Evolutionary conservation across 2,329 filamentous ascomycete genomes (phyloP), one percentile per base, ranked within the genome.

Genomic region (Clarireedia hainanense): DNA sequence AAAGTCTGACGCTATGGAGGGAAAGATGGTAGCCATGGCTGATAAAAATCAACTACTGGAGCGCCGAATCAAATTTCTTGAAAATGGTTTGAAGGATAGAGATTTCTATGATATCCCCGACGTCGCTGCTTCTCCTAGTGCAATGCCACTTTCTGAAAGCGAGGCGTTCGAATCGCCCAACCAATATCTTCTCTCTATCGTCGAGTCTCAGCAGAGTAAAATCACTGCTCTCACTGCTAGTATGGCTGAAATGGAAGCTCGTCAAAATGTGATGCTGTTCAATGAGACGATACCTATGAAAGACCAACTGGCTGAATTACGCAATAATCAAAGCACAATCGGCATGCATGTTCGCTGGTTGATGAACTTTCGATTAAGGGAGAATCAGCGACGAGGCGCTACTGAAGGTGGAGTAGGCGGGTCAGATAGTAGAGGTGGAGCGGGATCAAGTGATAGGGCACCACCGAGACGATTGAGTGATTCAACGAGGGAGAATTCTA

Each of bases 281-380:
- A 84, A 83, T 62, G 80, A 84, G 66, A 78, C 80, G 5, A 75
- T 82, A 64, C 80, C 78, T 6, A 77, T 85, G 58, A 80, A 81
- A 56, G 80, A 85, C 57, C 80, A 84, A 67, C 75, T 85, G n/a
- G 76, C 77, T 4, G 81, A 85, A 65, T 56, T 70, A 17, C 60
- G 67, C 39, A 69, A 65, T 42, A 64, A 63, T 23, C 65, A 68
- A 54, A 65, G 68, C 24, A 65, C 68, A 30, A 63, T 67, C 5
- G 63, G 64, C 24, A 70, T 69, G 66, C 68, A 70, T 61, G 65
- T 70, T 17, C 61, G 68, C 12, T 70, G 68, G 68, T 55, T 70
- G 34, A 63, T 70, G 63, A 64, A 65, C 6, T 66, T 69, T 23
- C 62, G 68, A 4, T 58, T 66, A 34, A 63, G 67, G 43, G 68